Evolutionary conservation across 306 rosid genomes (phyloP), one percentile per base, ranked within the genome.

Genomic region (Heteromeles arbutifolia): DNA sequence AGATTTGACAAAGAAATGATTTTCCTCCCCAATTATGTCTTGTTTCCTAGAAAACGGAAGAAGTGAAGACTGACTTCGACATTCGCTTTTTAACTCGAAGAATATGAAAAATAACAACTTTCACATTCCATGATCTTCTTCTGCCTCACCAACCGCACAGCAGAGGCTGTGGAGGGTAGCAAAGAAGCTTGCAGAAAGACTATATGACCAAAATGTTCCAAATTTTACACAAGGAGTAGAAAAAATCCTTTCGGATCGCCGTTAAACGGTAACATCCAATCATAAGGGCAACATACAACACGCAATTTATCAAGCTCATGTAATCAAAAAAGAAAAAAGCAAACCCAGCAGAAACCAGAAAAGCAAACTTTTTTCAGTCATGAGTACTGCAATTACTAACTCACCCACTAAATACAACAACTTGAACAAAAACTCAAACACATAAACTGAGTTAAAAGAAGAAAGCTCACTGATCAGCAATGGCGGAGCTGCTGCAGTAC

Each of bases 141-240:
- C 37, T 37, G 74, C 25, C 53, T 34, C 66, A 80, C 74, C 79
- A 74, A 52, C 66, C 77, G 72, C 78, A 74, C 9, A 17, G 45
- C 69, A 69, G 37, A 37, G 66, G 72, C 54, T 11, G 67, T 32
- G 67, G 73, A 31, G 28, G 65, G 22, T 24, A 32, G 25, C 22
- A 61, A 64, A 71, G 19, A 31, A 65, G 54, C 67, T 41, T 34
- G n/a, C 78, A 5, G 9, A 66, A 32, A 32, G 39, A 66, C 56
- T 28, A 31, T 5, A 12, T 19, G 56, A 67, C 62, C 68, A 21
- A 66, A 57, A 32, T 14, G 77, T 12, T 41, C 19, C 69, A 62
- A 21, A 19, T 63, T 61, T 62, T 34, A 44, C 19, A 11, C 39
- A 17, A 31, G n/a, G 3, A 62, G n/a, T 44, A 19, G 29, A 12